Percentiles rank a stretch among this genome's conserved stretches.
These are phyloP conservation scores for Vigna reflexopilosa DNA, from an alignment of 306 rosid species.

Conservation along the genomic window DNA sequence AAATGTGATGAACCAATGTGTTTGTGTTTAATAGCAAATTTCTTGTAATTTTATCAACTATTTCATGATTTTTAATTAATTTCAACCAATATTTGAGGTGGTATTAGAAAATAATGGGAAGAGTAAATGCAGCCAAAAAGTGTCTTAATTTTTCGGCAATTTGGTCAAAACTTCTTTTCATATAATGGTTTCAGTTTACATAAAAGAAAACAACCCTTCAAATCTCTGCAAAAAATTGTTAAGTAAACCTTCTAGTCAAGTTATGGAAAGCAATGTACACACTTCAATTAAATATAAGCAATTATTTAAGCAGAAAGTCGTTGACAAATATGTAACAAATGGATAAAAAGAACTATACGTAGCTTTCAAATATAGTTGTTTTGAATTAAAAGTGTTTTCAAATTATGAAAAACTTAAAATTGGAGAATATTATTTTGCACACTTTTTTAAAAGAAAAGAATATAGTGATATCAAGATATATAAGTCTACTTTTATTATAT, in stretches of 20 bases:
- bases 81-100: no score
- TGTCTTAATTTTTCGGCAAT: no score
- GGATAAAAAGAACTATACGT: background rate
- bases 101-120: no score
- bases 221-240: conserved; percentile 10
- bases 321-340: background rate
- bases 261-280: background rate
- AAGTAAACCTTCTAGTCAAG: background rate
- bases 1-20: background rate
- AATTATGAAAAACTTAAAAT: background rate
- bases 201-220: background rate
- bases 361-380: background rate
- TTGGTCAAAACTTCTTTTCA: background rate
- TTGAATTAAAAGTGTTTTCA: background rate
- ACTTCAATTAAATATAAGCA: background rate
- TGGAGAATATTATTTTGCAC: background rate
- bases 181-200: background rate
- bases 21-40: background rate
- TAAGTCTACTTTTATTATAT: no score
- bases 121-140: no score
- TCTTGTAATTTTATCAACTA: background rate
- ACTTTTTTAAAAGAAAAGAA: no score
- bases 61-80: background rate
- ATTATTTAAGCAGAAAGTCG: background rate
- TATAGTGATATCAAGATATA: no score